A percentile compares a stretch with the other conserved stretches of the same genome.
phyloP scores from a whole-genome alignment of 768 basidiomycete genomes.

The Boletus reticulatus region DNA sequence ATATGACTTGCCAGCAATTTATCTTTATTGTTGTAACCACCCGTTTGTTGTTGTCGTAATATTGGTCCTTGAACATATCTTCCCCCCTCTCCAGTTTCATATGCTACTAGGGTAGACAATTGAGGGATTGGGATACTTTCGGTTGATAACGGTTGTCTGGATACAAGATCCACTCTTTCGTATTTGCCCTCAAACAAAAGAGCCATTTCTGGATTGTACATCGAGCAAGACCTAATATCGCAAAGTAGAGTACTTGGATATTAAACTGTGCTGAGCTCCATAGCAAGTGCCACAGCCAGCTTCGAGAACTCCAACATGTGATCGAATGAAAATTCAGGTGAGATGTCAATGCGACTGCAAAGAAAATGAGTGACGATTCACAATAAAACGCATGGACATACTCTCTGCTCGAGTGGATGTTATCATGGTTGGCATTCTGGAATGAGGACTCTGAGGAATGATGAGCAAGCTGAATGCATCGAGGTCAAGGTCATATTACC shows the following conservation, averaged over 20 bases:
- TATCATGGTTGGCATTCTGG: constrained; percentile 65
- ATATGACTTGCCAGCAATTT: background rate
- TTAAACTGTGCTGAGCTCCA: constrained; percentile 61
- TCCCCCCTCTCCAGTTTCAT: background rate
- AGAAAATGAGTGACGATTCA: constrained; percentile 28
- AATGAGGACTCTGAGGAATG: constrained; percentile 57
- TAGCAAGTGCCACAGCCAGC: constrained; percentile 73
- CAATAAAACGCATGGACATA: constrained; percentile 45
- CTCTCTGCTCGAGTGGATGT: constrained; percentile 84
- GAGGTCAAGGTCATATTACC: constrained; percentile 27
- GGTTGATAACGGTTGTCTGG: too few relatives aligned
- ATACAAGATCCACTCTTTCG: too few relatives aligned
- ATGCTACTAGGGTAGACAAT: background rate
- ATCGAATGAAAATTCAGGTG: constrained; percentile 83
- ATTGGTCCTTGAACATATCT: background rate
- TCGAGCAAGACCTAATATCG: background rate
- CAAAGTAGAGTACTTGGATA: background rate
- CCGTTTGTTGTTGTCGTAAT: background rate
- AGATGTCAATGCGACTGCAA: constrained; percentile 77
- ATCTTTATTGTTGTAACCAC: background rate
- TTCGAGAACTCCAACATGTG: constrained; percentile 92
- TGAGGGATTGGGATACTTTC: too few relatives aligned
- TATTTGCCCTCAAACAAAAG: too few relatives aligned
- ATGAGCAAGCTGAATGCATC: background rate
- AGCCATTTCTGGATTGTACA: background rate